phyloP scores from a whole-genome alignment of 1,284 basidiomycete species.

The Puccinia horiana region DNA sequence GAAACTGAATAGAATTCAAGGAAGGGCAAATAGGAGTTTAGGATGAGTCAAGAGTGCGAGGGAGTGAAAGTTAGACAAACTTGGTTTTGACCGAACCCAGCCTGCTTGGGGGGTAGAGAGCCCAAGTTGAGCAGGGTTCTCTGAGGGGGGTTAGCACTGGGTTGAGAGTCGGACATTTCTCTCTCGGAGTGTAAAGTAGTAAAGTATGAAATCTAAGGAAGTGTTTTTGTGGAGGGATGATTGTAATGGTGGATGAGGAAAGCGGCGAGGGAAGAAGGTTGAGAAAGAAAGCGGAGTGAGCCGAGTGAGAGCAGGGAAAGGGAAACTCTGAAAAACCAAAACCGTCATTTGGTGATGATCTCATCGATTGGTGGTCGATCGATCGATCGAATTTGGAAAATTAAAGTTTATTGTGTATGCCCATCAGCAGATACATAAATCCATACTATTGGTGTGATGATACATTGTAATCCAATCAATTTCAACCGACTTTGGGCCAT shows the following conservation, averaged over 20 bases:
- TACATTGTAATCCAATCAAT: too few species aligned
- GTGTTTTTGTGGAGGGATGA: neutral
- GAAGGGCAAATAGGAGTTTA: neutral
- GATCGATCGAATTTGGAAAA: slow-evolving; percentile 1
- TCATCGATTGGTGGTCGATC: neutral
- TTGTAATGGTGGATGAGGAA: neutral
- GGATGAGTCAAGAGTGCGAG: neutral
- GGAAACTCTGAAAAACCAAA: neutral
- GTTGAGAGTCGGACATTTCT: slow-evolving; percentile 9
- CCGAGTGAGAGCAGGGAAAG: neutral
- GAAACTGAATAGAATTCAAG: slow-evolving; percentile 57
- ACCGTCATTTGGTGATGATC: slow-evolving; percentile 11
- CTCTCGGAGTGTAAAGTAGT: neutral
- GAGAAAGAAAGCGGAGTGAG: neutral
- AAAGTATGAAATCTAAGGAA: neutral
- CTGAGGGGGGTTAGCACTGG: slow-evolving; percentile 28
- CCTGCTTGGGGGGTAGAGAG: slow-evolving; percentile 49
- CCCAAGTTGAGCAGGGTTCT: slow-evolving; percentile 46
- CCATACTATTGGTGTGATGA: too few species aligned
- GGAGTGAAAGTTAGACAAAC: slow-evolving; percentile 14
- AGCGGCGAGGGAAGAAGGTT: neutral
- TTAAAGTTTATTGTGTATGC: neutral
- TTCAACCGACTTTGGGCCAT: too few species aligned
- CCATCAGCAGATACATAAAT: too few species aligned
- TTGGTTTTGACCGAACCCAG: slow-evolving; percentile 50